Evolutionary conservation across 306 rosid species (phyloP).

Genomic region (Dalbergia oliveri): DNA sequence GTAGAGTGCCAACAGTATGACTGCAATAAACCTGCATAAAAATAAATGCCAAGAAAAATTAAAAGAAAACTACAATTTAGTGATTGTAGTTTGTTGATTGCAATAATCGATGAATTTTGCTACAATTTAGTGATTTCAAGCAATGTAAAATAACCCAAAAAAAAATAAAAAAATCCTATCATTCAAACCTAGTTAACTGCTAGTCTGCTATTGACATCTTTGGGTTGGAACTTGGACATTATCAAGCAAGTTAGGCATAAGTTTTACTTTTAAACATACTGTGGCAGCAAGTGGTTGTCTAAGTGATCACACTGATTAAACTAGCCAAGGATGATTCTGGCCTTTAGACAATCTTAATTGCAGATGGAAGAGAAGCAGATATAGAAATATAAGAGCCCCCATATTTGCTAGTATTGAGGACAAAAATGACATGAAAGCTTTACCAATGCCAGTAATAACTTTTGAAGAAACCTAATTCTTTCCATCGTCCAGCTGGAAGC

Average conservation of each 20-base stretch:
- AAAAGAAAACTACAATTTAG: neutral
- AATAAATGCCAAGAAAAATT: slow-evolving; percentile 16
- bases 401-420: neutral
- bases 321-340: slow-evolving; percentile 28
- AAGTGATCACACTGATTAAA: neutral
- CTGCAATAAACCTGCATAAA: slow-evolving; percentile 65
- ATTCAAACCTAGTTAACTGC: slow-evolving; percentile 11
- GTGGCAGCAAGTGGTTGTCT: slow-evolving; percentile 17
- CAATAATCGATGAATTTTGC: neutral
- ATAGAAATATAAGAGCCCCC: neutral
- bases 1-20: slow-evolving; percentile 70
- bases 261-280: too few relatives aligned
- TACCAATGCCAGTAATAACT: slow-evolving; percentile 75
- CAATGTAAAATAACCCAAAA: neutral
- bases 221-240: neutral
- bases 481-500: slow-evolving; percentile 59
- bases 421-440: slow-evolving; percentile 29
- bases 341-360: slow-evolving; percentile 8
- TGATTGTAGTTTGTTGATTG: neutral
- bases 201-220: neutral
- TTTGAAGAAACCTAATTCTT: slow-evolving; percentile 58
- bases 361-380: neutral
- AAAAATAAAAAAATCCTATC: neutral
- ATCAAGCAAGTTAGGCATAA: too few relatives aligned
- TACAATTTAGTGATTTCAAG: neutral